These are phyloP conservation scores for Chionographis japonica DNA, from an alignment of 106 monocot species.

Conservation along the genomic window DNA sequence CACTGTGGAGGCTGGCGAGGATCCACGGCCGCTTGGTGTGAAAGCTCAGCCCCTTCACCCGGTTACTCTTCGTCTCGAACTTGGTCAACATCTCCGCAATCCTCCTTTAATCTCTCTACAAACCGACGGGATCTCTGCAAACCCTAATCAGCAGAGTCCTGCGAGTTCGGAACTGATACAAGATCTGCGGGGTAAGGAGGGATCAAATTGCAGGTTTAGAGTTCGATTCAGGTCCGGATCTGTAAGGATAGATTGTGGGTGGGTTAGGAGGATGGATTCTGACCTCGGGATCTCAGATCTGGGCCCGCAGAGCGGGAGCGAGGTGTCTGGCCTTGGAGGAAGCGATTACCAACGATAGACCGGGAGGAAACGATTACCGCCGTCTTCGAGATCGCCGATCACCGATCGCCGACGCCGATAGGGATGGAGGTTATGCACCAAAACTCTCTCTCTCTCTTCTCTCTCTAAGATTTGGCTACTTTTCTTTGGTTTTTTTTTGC, in stretches of 20 bases:
- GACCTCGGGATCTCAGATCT: constrained; percentile 17
- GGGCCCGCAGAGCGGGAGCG: not conserved
- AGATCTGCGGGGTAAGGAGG: too few relatives aligned
- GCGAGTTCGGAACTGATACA: not conserved
- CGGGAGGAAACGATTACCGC: too few relatives aligned
- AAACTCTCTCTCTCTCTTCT: too few relatives aligned
- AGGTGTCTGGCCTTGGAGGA: too few relatives aligned
- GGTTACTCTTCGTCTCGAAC: constrained; percentile 66
- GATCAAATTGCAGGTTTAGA: not conserved
- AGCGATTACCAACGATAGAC: too few relatives aligned
- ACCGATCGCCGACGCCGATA: too few relatives aligned
- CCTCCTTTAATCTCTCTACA: too few relatives aligned
- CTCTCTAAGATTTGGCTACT: too few relatives aligned
- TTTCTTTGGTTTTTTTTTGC: too few relatives aligned
- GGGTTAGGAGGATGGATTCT: not conserved
- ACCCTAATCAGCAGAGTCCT: not conserved
- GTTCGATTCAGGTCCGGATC: not conserved
- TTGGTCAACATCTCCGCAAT: constrained; percentile 47
- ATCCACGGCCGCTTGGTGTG: constrained; percentile 70
- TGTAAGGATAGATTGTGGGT: not conserved
- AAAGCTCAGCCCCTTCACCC: constrained; percentile 67
- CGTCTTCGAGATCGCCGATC: too few relatives aligned
- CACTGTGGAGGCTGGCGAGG: constrained; percentile 60
- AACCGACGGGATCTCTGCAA: not conserved
- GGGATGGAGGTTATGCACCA: too few relatives aligned